A percentile compares a stretch with the other conserved stretches of the same genome.
Evolutionary conservation across 2,329 filamentous ascomycete genomes (phyloP).

Genomic region (Cadophora malorum): DNA sequence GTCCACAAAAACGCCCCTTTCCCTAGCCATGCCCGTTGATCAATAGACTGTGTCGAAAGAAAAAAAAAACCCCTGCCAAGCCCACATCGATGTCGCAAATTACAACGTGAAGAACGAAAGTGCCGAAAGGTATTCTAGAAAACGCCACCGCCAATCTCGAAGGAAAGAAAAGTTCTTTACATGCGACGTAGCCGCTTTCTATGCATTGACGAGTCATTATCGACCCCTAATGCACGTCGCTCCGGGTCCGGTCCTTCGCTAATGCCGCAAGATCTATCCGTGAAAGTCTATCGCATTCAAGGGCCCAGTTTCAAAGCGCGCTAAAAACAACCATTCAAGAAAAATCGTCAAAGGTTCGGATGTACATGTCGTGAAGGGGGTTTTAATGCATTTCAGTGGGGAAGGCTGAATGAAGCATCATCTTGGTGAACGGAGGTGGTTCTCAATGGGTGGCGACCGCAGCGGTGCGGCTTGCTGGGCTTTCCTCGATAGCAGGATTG

Average conservation of each 20-base stretch:
- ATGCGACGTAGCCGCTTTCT: constrained; percentile 7
- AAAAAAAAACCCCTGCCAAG: not conserved
- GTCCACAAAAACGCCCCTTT: not conserved
- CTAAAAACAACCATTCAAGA: constrained; percentile 14
- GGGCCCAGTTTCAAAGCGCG: constrained; percentile 11
- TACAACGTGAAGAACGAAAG: not conserved
- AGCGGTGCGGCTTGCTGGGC: constrained; percentile 62
- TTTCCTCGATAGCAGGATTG: constrained; percentile 65
- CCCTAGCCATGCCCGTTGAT: not conserved
- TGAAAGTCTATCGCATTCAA: constrained; percentile 8
- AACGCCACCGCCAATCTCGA: constrained; percentile 5
- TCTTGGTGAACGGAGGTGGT: constrained; percentile 40
- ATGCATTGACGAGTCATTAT: constrained; percentile 10
- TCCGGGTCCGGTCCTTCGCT: constrained; percentile 12
- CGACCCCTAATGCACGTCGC: constrained; percentile 14
- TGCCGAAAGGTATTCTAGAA: constrained; percentile 2
- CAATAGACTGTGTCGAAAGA: not conserved
- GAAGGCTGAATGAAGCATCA: constrained; percentile 25
- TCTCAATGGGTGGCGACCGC: constrained; percentile 57
- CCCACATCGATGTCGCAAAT: not conserved
- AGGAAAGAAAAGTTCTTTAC: constrained; percentile 10
- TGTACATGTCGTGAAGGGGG: not conserved
- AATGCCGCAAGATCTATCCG: constrained; percentile 16
- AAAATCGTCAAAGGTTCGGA: not conserved
- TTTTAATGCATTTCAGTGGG: not conserved